Percentiles rank a stretch among this genome's conserved stretches.
Evolutionary conservation across 805 yeast genomes (phyloP).

Genomic region (Yarrowia alimentaria): DNA sequence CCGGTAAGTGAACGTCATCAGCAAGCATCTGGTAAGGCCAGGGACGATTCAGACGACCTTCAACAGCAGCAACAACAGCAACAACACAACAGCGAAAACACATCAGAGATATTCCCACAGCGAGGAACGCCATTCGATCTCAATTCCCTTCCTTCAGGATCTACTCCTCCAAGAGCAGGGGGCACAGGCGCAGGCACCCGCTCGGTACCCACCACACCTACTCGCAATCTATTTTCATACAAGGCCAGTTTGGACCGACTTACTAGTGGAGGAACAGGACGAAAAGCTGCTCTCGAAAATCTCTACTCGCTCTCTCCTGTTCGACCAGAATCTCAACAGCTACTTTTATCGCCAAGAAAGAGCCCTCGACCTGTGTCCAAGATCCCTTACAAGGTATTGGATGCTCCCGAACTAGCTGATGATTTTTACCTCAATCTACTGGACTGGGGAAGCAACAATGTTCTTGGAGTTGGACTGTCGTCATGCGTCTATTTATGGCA

Average conservation of each 20-base stretch:
- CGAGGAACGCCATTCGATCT: conserved; percentile 19
- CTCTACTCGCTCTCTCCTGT: conserved; percentile 83
- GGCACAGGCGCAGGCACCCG: conserved; percentile 29
- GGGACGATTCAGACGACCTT: too few species aligned
- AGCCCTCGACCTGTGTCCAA: conserved; percentile 74
- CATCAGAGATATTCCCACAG: conserved; percentile 6
- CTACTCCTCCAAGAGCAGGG: conserved; percentile 29
- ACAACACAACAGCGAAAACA: conserved; percentile 1
- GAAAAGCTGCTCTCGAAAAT: conserved; percentile 35
- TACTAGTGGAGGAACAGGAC: conserved; percentile 10
- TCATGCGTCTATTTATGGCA: conserved; percentile 89
- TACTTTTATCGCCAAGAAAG: conserved; percentile 78
- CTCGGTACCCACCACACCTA: conserved; percentile 43
- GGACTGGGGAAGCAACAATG: conserved; percentile 92
- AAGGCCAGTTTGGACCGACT: conserved; percentile 28
- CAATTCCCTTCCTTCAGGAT: conserved; percentile 15
- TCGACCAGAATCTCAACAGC: conserved; percentile 77
- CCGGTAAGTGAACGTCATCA: conserved; percentile 14
- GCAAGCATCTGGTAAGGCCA: too few species aligned
- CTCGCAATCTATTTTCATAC: conserved; percentile 47
- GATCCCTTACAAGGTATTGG: conserved; percentile 88
- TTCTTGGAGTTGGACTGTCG: conserved; percentile 86
- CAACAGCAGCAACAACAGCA: not conserved
- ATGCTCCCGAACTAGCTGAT: conserved; percentile 93
- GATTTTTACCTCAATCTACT: conserved; percentile 89